Conservation (phyloP, 192 early-diverging fungal genomes). For the Coemansia sp. region DNA sequence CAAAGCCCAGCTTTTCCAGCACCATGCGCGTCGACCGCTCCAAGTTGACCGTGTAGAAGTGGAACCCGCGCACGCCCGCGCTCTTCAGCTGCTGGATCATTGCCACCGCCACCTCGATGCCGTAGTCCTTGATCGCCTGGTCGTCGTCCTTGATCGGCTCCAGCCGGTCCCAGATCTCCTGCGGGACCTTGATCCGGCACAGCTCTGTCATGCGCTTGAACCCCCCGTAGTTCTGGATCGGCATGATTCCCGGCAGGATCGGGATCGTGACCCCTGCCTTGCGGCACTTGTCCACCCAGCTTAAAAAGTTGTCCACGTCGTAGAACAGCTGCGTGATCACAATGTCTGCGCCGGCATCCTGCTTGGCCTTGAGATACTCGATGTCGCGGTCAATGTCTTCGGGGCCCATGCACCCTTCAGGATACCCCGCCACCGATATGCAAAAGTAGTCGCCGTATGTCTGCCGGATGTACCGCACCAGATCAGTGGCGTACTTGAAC, state of each 20-base stretch:
- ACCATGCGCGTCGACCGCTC: constrained; percentile 85
- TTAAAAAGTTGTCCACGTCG: constrained; percentile 82
- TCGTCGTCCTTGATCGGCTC: constrained; percentile 99
- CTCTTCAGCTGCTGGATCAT: constrained; percentile 79
- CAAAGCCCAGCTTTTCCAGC: constrained; percentile 79
- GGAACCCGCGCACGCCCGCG: constrained; percentile 75
- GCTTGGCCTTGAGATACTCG: constrained; percentile 77
- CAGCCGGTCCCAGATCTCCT: constrained; percentile 76
- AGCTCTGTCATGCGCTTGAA: constrained; percentile 90
- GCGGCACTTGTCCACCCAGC: constrained; percentile 74
- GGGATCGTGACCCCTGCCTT: constrained; percentile 73
- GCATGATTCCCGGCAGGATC: constrained; percentile 96
- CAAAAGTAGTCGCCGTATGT: constrained; percentile 93
- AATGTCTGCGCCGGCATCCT: constrained; percentile 89
- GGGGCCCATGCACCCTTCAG: constrained; percentile 89
- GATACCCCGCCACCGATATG: constrained; percentile 95
- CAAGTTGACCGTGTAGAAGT: constrained; percentile 96
- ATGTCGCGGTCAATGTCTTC: constrained; percentile 74
- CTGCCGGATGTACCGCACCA: constrained; percentile 87
- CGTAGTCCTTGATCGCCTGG: constrained; percentile 93
- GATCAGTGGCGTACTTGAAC: constrained; percentile 82
- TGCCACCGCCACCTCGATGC: constrained; percentile 76
- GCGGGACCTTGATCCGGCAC: constrained; percentile 84
- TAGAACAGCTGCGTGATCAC: constrained; percentile 96
- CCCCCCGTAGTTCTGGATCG: constrained; percentile 90